A percentile compares a stretch with the other conserved stretches of the same genome.
phyloP scores from a whole-genome alignment of 257 asterid genomes.

The Datura wrightii region DNA sequence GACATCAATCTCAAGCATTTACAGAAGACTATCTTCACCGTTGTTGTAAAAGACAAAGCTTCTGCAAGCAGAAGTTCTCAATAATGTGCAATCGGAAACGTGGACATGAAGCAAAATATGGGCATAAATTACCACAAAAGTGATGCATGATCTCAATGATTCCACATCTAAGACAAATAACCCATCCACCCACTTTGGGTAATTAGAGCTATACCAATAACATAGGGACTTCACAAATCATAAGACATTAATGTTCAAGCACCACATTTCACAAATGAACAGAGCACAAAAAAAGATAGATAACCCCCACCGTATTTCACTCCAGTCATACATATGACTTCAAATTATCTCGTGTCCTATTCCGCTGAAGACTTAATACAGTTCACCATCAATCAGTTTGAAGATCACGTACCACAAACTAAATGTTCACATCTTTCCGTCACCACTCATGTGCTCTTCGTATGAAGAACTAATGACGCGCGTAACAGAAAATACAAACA shows the following conservation, averaged over 20 bases:
- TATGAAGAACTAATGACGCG: background rate
- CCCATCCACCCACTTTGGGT: background rate
- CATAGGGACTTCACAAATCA: conserved; percentile 1
- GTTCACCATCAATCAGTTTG: background rate
- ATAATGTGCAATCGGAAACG: background rate
- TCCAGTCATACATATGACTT: background rate
- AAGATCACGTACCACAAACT: background rate
- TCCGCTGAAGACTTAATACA: background rate
- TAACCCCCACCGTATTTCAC: background rate
- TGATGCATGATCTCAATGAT: background rate
- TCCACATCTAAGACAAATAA: background rate
- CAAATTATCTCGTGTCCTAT: background rate
- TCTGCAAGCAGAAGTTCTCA: background rate
- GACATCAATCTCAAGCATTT: background rate
- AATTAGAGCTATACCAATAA: background rate
- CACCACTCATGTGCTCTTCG: conserved; percentile 14
- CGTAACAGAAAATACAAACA: background rate
- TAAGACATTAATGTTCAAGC: background rate
- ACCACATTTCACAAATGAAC: background rate
- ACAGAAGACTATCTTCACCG: background rate
- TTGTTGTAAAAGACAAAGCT: background rate
- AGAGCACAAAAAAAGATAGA: background rate
- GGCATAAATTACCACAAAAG: conserved; percentile 4
- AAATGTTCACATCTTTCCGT: background rate
- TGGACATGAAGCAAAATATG: background rate